These are phyloP conservation scores for Coleophoma eucalyptorum DNA, from an alignment of 2,329 filamentous ascomycete species.

Conservation along the genomic window DNA sequence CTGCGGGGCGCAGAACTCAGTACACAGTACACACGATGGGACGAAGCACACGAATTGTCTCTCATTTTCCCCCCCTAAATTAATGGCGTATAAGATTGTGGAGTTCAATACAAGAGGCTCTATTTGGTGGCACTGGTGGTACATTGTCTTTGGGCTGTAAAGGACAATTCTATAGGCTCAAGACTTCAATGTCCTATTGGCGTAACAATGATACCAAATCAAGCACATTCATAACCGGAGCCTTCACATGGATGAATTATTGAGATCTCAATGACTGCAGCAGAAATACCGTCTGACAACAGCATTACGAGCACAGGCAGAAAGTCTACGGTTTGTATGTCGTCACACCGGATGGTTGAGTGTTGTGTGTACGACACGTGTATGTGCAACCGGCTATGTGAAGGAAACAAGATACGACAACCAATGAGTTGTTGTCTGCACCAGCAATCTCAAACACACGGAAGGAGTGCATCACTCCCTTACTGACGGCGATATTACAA, in stretches of 20 bases:
- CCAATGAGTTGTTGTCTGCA: no score
- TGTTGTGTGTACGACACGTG: background rate
- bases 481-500: background rate
- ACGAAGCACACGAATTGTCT: slow-evolving; percentile 11
- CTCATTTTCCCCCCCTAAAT: slow-evolving; percentile 2
- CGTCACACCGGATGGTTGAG: background rate
- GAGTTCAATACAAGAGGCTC: background rate
- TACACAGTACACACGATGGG: background rate
- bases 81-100: slow-evolving; percentile 4
- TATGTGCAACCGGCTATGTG: background rate
- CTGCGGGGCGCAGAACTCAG: background rate
- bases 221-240: background rate
- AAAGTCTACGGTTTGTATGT: background rate
- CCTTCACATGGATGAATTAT: background rate
- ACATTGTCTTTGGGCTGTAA: background rate
- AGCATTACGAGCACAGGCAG: no score
- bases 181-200: background rate
- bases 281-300: background rate
- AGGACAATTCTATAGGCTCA: background rate
- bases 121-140: background rate
- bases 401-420: background rate
- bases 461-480: background rate
- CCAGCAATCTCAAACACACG: background rate
- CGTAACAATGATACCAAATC: background rate
- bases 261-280: background rate